Conservation (phyloP, 805 yeast species). For the Lipomyces spencermartinsiae region DNA sequence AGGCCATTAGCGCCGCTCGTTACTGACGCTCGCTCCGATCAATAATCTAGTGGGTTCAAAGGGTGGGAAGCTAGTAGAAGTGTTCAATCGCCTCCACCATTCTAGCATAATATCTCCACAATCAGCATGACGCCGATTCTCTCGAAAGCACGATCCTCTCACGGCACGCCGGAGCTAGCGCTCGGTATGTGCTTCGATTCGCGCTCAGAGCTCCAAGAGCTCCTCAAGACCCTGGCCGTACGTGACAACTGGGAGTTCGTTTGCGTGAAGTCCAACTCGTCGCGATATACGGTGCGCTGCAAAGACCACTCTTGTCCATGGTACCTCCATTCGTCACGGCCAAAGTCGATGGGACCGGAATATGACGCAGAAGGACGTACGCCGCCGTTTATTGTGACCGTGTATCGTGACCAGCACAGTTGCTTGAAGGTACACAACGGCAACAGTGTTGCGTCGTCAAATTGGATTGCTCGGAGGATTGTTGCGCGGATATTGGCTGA, state of each 20-base stretch:
- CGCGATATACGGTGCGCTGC: slow-evolving; percentile 33
- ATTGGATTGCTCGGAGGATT: slow-evolving; percentile 30
- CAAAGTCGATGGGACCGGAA: background rate
- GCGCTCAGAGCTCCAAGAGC: slow-evolving; percentile 28
- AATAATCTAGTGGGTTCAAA: too few relatives aligned
- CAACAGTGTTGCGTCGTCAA: slow-evolving; percentile 23
- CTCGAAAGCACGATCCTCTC: too few relatives aligned
- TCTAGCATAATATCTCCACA: too few relatives aligned
- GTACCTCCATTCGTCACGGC: slow-evolving; percentile 33
- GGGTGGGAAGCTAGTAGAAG: too few relatives aligned
- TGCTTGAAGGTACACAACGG: slow-evolving; percentile 18
- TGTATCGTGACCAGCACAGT: slow-evolving; percentile 20
- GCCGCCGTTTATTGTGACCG: slow-evolving; percentile 24
- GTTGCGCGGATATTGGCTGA: slow-evolving; percentile 15
- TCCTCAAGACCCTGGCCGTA: slow-evolving; percentile 23
- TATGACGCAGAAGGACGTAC: background rate
- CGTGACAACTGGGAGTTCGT: slow-evolving; percentile 32
- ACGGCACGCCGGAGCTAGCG: slow-evolving; percentile 2
- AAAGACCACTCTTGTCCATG: slow-evolving; percentile 27
- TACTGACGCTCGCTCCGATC: too few relatives aligned
- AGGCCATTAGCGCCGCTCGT: too few relatives aligned
- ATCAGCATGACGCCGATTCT: too few relatives aligned
- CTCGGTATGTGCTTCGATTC: slow-evolving; percentile 20
- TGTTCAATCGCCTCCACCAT: too few relatives aligned
- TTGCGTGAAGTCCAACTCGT: slow-evolving; percentile 30